A percentile compares a stretch with the other conserved stretches of the same genome.
phyloP scores from a whole-genome alignment of 202 grass and related monocot species.

The Zizania palustris region DNA sequence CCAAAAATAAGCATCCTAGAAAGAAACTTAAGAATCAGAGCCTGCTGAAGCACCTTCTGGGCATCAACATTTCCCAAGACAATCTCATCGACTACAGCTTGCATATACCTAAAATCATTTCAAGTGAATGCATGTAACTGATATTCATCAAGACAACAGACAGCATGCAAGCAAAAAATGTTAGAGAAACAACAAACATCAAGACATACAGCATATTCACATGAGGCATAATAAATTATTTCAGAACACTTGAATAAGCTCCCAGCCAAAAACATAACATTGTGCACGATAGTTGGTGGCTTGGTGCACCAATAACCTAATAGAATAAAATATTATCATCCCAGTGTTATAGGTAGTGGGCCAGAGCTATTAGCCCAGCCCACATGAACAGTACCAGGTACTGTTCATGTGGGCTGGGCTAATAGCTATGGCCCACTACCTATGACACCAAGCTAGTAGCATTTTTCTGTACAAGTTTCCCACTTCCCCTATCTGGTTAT shows the following conservation, averaged over 20 bases:
- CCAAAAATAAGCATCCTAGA: background rate
- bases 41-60: constrained; percentile 53
- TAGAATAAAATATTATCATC: background rate
- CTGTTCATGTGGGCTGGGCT: no score
- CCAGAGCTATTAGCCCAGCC: no score
- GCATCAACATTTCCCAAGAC: constrained; percentile 71
- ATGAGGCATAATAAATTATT: constrained; percentile 1
- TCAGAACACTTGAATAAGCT: constrained; percentile 13
- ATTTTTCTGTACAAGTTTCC: constrained; percentile 5
- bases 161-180: constrained; percentile 23
- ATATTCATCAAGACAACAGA: constrained; percentile 26
- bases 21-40: constrained; percentile 24
- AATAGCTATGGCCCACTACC: no score
- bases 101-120: constrained; percentile 81
- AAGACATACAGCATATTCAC: background rate
- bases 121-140: constrained; percentile 40
- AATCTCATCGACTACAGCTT: constrained; percentile 91
- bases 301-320: constrained; percentile 18
- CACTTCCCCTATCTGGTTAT: background rate
- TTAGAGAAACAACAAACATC: background rate
- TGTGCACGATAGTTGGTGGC: constrained; percentile 16
- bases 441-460: no score
- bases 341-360: no score
- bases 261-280: background rate
- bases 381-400: no score